Base-by-base conservation (phyloP, 768 basidiomycete genomes). In the Leccinum disarticulatum region DNA sequence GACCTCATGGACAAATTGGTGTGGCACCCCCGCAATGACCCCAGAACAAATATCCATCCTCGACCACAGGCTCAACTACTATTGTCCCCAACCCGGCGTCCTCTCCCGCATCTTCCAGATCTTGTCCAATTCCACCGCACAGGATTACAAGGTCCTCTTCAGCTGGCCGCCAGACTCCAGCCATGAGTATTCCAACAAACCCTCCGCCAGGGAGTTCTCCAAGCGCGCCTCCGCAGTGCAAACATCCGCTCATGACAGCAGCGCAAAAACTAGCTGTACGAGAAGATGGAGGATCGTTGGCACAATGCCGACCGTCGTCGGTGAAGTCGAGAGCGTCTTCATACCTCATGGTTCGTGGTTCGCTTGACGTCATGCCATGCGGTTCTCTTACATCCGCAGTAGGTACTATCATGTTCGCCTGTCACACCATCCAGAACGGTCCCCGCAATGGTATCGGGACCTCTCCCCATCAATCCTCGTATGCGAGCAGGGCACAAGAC, bases 1-100 rank as follows among this genome's bases (percentile, higher is more conserved):
- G 74, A 86, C 88, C 1, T 74, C 80, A 33, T 94, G 91, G 92
- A 82, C 90, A 2, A 93, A 92, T 70, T 94, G 92, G 91, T 94
- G 92, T 73, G 89, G 89, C 57, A 93, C 92, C 0, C 87, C 87
- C 4, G 72, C 70, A 54, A 82, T 93, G 83, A 73, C 69, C 68
- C 55, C 66, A 59, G 78, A 85, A 22, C 84, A 91, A 65, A 76
- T 87, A 55, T 73, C 84, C 25, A 76, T 83, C 47, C 80, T 91
- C 60, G 85, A 80, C 67, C 77, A 78, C 63, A 79, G 83, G 56
- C 84, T 92, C 60, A 75, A 82, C 62, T 76, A 76, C 60, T 83
- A 77, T 66, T 76, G 84, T 22, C 83, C 83, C 28, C 82, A 79
- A 63, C 76, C 80, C 9, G 77, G 76, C 56, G 74, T 76, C 64